Evolutionary conservation across 2,329 filamentous ascomycete genomes (phyloP).

Genomic region (Thermothelomyces thermophilus): DNA sequence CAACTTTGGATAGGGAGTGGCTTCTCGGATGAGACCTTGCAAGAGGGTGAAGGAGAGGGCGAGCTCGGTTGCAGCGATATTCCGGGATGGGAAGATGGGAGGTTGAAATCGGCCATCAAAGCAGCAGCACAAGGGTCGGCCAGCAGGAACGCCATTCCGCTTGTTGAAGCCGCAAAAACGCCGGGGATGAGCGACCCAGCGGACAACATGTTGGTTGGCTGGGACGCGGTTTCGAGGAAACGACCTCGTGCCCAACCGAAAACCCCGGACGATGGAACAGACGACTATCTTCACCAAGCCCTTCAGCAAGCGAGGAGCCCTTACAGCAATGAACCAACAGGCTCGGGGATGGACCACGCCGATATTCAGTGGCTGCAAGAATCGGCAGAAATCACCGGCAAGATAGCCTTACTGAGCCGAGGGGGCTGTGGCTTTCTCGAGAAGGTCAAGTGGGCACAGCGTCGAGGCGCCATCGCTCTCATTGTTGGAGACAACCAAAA

Average conservation of each 20-base stretch:
- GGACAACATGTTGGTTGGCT: conserved; percentile 28
- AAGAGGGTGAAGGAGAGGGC: conserved; percentile 61
- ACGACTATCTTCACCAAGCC: conserved; percentile 69
- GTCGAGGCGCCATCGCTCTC: conserved; percentile 78
- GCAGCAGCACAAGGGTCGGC: conserved; percentile 36
- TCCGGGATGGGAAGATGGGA: conserved; percentile 71
- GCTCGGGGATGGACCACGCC: conserved; percentile 54
- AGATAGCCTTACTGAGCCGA: conserved; percentile 83
- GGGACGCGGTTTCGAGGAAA: conserved; percentile 20
- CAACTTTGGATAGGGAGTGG: conserved; percentile 91
- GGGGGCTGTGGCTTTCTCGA: conserved; percentile 95
- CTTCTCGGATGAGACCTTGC: conserved; percentile 72
- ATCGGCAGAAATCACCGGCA: conserved; percentile 85
- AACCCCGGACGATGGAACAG: conserved; percentile 65
- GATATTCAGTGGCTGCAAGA: conserved; percentile 91
- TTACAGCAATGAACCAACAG: conserved; percentile 31
- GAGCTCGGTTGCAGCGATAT: conserved; percentile 95
- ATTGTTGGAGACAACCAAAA: conserved; percentile 92
- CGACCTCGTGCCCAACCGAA: conserved; percentile 27
- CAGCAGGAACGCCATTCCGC: conserved; percentile 29
- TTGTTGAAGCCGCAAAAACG: conserved; percentile 29
- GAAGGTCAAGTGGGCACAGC: conserved; percentile 95
- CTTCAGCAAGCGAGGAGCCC: conserved; percentile 29
- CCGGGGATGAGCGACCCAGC: conserved; percentile 32
- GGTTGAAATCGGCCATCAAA: conserved; percentile 33